These are phyloP conservation scores for Nemania serpens DNA, from an alignment of 2,329 filamentous ascomycete genomes.

Conservation along the genomic window DNA sequence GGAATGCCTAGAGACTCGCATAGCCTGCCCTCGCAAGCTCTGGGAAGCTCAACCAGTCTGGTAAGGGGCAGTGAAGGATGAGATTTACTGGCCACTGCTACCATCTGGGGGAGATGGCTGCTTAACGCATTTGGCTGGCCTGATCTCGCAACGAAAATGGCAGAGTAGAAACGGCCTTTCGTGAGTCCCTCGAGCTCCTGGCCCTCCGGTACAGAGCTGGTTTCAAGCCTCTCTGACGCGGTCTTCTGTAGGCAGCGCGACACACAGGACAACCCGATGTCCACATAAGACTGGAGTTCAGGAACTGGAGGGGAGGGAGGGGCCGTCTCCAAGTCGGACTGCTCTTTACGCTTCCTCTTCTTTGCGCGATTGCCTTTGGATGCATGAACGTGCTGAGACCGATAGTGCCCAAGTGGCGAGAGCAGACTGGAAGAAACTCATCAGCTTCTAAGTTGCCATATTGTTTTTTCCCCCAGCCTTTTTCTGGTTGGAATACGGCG, in stretches of 20 bases:
- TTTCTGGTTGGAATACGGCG: not conserved
- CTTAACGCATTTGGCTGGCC: constrained; percentile 63
- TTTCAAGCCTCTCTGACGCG: constrained; percentile 32
- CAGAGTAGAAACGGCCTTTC: constrained; percentile 46
- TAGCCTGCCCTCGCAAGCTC: constrained; percentile 61
- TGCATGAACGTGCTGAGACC: constrained; percentile 54
- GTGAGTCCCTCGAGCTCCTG: constrained; percentile 2
- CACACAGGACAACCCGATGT: constrained; percentile 68
- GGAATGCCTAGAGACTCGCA: constrained; percentile 63
- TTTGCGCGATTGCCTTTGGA: constrained; percentile 66
- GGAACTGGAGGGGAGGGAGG: constrained; percentile 47
- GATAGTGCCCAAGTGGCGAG: constrained; percentile 66
- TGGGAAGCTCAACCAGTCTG: constrained; percentile 66
- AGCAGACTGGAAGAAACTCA: constrained; percentile 55
- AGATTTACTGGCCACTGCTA: constrained; percentile 54
- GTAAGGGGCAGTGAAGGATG: constrained; percentile 48
- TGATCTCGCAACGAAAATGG: constrained; percentile 63
- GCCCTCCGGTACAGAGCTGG: not conserved
- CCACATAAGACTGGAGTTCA: constrained; percentile 60
- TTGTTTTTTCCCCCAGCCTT: not conserved
- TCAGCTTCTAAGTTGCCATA: constrained; percentile 19
- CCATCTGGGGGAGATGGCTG: constrained; percentile 62
- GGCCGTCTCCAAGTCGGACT: constrained; percentile 24
- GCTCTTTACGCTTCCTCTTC: constrained; percentile 54
- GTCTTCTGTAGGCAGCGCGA: constrained; percentile 60